Evolutionary conservation across 2,329 filamentous ascomycete genomes (phyloP), one percentile per base, ranked within the genome.

Genomic region (Pseudogymnoascus sp.): DNA sequence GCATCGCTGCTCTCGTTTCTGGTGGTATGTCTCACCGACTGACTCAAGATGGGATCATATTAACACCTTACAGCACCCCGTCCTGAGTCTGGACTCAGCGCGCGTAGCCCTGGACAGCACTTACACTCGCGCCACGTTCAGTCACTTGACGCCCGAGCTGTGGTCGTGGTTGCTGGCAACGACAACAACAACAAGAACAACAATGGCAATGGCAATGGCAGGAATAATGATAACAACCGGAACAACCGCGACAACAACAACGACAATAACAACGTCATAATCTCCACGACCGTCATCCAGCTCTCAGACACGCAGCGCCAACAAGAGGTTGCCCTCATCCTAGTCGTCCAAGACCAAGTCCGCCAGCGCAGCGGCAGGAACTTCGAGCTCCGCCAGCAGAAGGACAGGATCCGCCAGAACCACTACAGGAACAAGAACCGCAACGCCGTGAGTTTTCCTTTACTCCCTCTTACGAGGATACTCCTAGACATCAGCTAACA

Each of bases 361-460:
- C 23, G 25, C 3, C 48, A 10, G 14, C 48, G 48, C 23, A 54
- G 48, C n/a, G 48, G 48, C 60, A 69, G 48, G 63, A 67, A 37
- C 51, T 69, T 21, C 64, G 67, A 21, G 64, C 65, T 54, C 62
- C 66, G 34, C 10, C 39, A 63, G 21, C 63, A 61, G 11, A 65
- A 66, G 23, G 71, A 73, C 39, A 72, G 73, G 41, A 68, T 73
- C 61, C 71, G 71, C 25, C 69, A 64, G 61, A 73, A 73, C 45
- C 70, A 72, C 16, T 71, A 69, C 65, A 68, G 63, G 23, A 69
- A 68, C 41, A 65, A 65, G 54, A 71, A 73, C 64, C 67, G 60
- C 37, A 67, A 70, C 36, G 68, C 70, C 62, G 71, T 73, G 67
- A 39, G 68, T 68, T 10, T 37, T n/a, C n/a, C n/a, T n/a, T n/a